These are phyloP conservation scores for Parachaetomium inaequale DNA, from an alignment of 495 filamentous ascomycete species.

Conservation along the genomic window DNA sequence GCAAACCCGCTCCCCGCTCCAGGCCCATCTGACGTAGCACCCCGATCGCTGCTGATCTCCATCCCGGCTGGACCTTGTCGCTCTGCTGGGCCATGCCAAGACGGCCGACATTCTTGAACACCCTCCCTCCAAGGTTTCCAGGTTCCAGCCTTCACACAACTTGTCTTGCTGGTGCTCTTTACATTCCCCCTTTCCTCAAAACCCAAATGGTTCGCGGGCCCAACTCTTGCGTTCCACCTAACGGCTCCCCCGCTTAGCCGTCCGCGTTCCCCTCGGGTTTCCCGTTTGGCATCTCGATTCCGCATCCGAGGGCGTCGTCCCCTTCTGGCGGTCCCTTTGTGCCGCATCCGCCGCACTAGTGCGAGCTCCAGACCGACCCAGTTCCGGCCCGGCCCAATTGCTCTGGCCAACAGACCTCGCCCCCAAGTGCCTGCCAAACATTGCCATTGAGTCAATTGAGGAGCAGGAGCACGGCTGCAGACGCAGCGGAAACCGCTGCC, in stretches of 20 bases:
- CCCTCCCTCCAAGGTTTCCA: too few relatives aligned
- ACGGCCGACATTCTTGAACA: background rate
- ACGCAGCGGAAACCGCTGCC: slow-evolving; percentile 13
- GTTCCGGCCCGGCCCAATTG: background rate
- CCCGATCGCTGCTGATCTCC: slow-evolving; percentile 14
- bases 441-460: slow-evolving; percentile 24
- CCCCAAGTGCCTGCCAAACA: background rate
- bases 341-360: slow-evolving; percentile 17
- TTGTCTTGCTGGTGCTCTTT: background rate
- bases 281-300: background rate
- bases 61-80: slow-evolving; percentile 13
- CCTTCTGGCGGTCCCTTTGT: slow-evolving; percentile 6
- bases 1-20: background rate
- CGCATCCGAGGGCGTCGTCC: background rate
- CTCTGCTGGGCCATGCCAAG: slow-evolving; percentile 12
- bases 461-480: slow-evolving; percentile 19
- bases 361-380: slow-evolving; percentile 6
- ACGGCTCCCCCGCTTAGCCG: background rate
- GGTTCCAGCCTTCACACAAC: background rate
- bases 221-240: background rate
- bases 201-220: slow-evolving; percentile 6
- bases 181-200: background rate
- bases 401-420: background rate
- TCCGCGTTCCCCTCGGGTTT: background rate
- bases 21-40: slow-evolving; percentile 21